Percentiles rank a stretch among this genome's conserved stretches.
These are phyloP conservation scores for Amesomyces nigricolor DNA, from an alignment of 2,329 filamentous ascomycete species.

Conservation along the genomic window DNA sequence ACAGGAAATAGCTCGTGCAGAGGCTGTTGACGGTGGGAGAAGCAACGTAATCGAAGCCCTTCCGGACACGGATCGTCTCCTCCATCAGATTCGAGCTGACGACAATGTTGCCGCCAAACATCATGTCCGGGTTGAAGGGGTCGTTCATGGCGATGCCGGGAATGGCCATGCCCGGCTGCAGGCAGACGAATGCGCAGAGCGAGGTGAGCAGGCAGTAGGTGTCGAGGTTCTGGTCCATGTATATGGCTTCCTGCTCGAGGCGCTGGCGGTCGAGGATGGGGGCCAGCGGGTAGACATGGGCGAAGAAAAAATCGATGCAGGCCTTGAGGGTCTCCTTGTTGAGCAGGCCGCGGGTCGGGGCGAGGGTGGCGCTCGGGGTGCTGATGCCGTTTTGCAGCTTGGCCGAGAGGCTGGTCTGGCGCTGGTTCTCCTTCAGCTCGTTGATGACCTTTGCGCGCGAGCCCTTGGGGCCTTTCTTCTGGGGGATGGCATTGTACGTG, in stretches of 20 bases:
- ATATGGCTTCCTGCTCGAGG: constrained; percentile 53
- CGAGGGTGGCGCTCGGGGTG: constrained; percentile 41
- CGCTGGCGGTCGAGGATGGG: constrained; percentile 56
- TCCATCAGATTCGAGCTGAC: constrained; percentile 63
- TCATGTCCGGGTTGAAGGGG: constrained; percentile 50
- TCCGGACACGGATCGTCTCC: constrained; percentile 60
- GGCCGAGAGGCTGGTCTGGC: constrained; percentile 57
- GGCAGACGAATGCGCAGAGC: constrained; percentile 62
- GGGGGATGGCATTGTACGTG: constrained; percentile 69
- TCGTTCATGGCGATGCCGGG: constrained; percentile 40
- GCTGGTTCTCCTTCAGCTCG: constrained; percentile 63
- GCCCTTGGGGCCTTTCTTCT: constrained; percentile 72
- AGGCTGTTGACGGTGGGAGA: constrained; percentile 52
- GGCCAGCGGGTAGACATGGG: constrained; percentile 58
- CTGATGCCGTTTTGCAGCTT: constrained; percentile 56
- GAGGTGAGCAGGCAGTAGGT: constrained; percentile 59
- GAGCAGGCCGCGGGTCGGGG: constrained; percentile 55
- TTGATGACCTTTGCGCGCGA: constrained; percentile 71
- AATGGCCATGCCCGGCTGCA: constrained; percentile 62
- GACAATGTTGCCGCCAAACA: constrained; percentile 55
- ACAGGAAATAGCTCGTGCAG: constrained; percentile 74
- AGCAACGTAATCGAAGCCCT: constrained; percentile 56
- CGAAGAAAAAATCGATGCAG: constrained; percentile 63
- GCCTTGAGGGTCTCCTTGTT: constrained; percentile 59
- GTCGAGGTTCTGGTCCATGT: constrained; percentile 57